Evolutionary conservation across 108 stramenopile genomes (phyloP), one percentile per base, ranked within the genome.

Genomic region (Seminavis robusta): DNA sequence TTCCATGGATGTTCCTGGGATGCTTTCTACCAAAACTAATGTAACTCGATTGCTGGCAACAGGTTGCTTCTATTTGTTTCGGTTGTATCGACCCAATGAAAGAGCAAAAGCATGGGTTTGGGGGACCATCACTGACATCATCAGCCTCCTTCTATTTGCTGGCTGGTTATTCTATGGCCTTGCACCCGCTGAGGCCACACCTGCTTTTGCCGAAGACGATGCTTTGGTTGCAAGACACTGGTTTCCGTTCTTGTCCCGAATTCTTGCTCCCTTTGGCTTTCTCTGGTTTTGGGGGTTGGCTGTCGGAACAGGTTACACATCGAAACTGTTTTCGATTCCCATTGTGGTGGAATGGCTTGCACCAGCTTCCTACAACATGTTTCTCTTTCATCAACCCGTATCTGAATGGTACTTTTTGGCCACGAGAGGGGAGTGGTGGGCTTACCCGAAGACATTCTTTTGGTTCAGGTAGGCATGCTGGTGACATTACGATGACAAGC

Each of bases 371-470:
- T 57, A 57, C 43, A 45, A 45, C 28, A 30, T 43, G n/a, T 57
- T 37, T 45, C 56, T 57, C 43, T 57, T 57, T 29, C 56, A 57
- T 41, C 42, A 44, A 21, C 34, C 30, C 15, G 40, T 57, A 28
- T 3, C 13, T 4, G 43, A 57, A 30, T 30, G 40, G 25, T 57
- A 57, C 7, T 57, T 31, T 44, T 43, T 30, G 10, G 56, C 42
- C 0, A 57, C 56, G 9, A 21, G 56, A 1, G 16, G 56, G 43
- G 19, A 43, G 1, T 57, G 56, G 56, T 57, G 40, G 40, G 28
- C 41, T 8, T 43, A 29, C 16, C 41, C 43, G 3, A 57, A 57
- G 32, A 15, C 28, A 28, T 57, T 57, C 32, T 57, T 44, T 19
- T 57, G 56, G 56, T 57, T 57, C 41, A 47, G 47, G n/a, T n/a